Evolutionary conservation across 768 basidiomycete species (phyloP).

Genomic region (Collybiopsis luxurians): DNA sequence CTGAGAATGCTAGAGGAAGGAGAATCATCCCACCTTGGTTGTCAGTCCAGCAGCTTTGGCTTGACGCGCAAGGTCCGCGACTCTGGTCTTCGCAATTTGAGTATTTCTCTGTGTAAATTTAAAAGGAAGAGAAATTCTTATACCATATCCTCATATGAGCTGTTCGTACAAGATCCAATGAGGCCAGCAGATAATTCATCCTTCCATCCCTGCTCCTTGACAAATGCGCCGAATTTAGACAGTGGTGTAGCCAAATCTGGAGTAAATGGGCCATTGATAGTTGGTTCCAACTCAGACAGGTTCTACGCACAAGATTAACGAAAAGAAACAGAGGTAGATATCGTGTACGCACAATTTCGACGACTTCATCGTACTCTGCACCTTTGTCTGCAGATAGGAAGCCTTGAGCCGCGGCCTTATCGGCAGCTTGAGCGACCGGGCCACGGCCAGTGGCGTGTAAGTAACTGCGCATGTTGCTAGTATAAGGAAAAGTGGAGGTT

Average conservation of each 20-base stretch:
- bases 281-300: conserved; percentile 85
- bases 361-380: conserved; percentile 91
- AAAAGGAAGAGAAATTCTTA: conserved; percentile 7
- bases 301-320: conserved; percentile 47
- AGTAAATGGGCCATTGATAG: conserved; percentile 96
- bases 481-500: conserved; percentile 97
- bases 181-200: conserved; percentile 87
- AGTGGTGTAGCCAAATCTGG: conserved; percentile 95
- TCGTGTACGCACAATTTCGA: conserved; percentile 74
- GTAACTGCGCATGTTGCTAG: conserved; percentile 84
- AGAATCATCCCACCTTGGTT: conserved; percentile 54
- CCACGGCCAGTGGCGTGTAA: conserved; percentile 86
- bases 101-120: conserved; percentile 2
- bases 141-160: conserved; percentile 96
- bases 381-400: conserved; percentile 83
- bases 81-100: conserved; percentile 62
- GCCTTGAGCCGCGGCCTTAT: conserved; percentile 72
- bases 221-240: conserved; percentile 79
- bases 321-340: background rate
- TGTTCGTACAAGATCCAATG: conserved; percentile 99
- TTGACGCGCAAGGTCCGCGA: conserved; percentile 88
- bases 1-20: background rate
- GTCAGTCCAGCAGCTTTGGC: conserved; percentile 81
- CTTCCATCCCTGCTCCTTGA: conserved; percentile 88
- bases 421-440: conserved; percentile 84